Evolutionary conservation across 768 basidiomycete species (phyloP).

Genomic region (Naganishia randhawae): DNA sequence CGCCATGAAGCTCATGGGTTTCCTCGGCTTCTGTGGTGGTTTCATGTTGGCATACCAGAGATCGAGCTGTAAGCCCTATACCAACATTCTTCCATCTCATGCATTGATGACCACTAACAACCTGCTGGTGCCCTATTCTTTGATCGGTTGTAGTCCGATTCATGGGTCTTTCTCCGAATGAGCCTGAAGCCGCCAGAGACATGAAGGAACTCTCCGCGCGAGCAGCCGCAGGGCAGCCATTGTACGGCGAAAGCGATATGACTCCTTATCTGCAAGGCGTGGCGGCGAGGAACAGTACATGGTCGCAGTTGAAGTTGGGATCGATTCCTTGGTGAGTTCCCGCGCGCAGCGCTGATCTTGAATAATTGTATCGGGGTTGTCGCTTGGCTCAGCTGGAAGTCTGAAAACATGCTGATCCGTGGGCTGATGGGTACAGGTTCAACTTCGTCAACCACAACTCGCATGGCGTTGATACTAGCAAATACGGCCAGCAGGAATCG

Average conservation of each 20-base stretch:
- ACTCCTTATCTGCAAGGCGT: conserved; percentile 79
- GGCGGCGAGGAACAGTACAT: conserved; percentile 82
- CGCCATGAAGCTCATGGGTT: conserved; percentile 54
- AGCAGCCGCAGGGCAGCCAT: conserved; percentile 70
- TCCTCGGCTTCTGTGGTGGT: conserved; percentile 81
- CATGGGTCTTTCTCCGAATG: conserved; percentile 45
- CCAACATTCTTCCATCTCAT: not conserved
- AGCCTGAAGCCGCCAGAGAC: conserved; percentile 73
- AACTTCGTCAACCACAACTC: conserved; percentile 87
- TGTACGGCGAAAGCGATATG: conserved; percentile 80
- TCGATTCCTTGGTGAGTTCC: conserved; percentile 69
- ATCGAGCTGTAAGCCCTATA: conserved; percentile 66
- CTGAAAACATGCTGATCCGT: not conserved
- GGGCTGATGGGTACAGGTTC: conserved; percentile 60
- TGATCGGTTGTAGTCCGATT: conserved; percentile 41
- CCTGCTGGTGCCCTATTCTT: not conserved
- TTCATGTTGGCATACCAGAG: conserved; percentile 91
- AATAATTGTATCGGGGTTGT: not conserved
- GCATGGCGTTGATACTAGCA: conserved; percentile 79
- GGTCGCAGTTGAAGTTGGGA: conserved; percentile 88
- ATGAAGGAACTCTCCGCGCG: conserved; percentile 71
- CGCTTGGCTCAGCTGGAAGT: no score
- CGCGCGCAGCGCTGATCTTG: not conserved
- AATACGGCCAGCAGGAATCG: conserved; percentile 56
- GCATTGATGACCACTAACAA: conserved; percentile 3